Base-by-base conservation (phyloP, 768 basidiomycete species). In the Suillus brevipes region DNA sequence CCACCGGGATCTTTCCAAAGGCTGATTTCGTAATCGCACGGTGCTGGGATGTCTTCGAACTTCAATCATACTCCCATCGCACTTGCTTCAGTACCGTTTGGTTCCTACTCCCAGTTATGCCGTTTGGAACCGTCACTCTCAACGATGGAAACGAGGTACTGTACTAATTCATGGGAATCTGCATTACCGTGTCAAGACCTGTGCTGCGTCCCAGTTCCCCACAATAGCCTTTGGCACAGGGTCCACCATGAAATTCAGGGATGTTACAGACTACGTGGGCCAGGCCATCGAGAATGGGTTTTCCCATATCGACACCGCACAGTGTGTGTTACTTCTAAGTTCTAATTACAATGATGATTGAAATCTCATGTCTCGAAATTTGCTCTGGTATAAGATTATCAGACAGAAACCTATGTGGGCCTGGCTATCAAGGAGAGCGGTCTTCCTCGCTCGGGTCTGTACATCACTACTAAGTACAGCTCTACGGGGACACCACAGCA, bases 221-320 rank as follows among this genome's bases (percentile, higher is more conserved):
- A 73, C 76, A 20, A 84, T 90, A 63, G 88, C 87, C 0, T 89
- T 83, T 73, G 88, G 89, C 2, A 84, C 87, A 0, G 87, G 88
- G 14, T 60, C 64, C n/a, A 59, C 66, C n/a, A 64, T 67, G 67
- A 82, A 79, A 59, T 74, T 73, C 55, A 78, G 75, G 71, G 86
- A 89, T 65, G 84, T 85, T 12, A 82, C 85, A 38, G 77, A 78
- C 45, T 84, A 83, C 65, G 82, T 88, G 43, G 79, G 83, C 53
- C 83, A 84, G 68, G 89, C 89, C 4, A 74, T 90, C 0, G 83
- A 88, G 18, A 70, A 77, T 1, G 89, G 88, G 0, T 89, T 90
- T 69, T 79, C 79, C 4, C 89, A 90, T 73, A 75, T 90, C 13
- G 88, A 89, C 74, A 85, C 87, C 6, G 88, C 88, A 0, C 83